Evolutionary conservation across 352 stramenopile species (phyloP).

Genomic region (Pythium sp.): DNA sequence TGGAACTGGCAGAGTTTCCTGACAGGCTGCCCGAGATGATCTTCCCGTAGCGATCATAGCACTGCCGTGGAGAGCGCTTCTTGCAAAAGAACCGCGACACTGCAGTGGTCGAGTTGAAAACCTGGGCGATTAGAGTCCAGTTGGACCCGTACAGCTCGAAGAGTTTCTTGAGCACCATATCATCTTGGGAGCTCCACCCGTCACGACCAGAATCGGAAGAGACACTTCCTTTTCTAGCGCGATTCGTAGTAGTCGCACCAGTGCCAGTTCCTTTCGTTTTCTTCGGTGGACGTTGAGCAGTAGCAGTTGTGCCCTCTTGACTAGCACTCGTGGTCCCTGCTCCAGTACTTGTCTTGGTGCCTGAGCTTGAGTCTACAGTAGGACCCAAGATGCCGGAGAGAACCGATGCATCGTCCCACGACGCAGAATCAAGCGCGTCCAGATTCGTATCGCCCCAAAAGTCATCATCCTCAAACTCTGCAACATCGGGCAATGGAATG

Average conservation of each 20-base stretch:
- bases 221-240: conserved; percentile 55
- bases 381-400: conserved; percentile 60
- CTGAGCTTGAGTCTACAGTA: conserved; percentile 27
- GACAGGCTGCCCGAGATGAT: conserved; percentile 62
- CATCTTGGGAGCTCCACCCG: conserved; percentile 68
- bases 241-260: conserved; percentile 22
- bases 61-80: conserved; percentile 78
- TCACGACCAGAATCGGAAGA: conserved; percentile 50
- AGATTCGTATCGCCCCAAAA: conserved; percentile 89
- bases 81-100: conserved; percentile 74
- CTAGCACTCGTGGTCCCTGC: conserved; percentile 15
- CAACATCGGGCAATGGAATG: conserved; percentile 65
- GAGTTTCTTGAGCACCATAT: conserved; percentile 79
- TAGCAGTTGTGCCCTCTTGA: conserved; percentile 21
- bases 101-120: conserved; percentile 71
- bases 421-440: conserved; percentile 76
- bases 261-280: conserved; percentile 52
- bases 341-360: conserved; percentile 18
- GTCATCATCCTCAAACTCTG: conserved; percentile 76
- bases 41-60: conserved; percentile 83
- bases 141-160: conserved; percentile 86
- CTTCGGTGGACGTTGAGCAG: conserved; percentile 34
- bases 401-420: conserved; percentile 78
- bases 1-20: background rate
- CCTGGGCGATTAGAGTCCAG: conserved; percentile 85